These are phyloP conservation scores for Tolypocladium sp. DNA, from an alignment of 2,329 filamentous ascomycete genomes.

Conservation along the genomic window DNA sequence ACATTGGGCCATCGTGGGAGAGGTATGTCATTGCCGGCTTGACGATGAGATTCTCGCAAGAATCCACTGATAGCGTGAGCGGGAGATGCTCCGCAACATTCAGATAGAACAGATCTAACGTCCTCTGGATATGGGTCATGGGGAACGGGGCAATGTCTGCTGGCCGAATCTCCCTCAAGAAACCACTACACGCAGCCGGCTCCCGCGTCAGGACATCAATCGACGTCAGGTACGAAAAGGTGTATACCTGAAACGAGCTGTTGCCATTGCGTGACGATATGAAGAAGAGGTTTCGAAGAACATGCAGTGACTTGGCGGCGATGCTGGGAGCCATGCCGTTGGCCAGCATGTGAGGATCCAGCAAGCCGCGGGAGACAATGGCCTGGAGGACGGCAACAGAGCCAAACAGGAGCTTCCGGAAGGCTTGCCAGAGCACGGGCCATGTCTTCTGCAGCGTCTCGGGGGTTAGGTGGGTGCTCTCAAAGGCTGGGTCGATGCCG, in stretches of 20 bases:
- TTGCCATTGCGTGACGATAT: slow-evolving; percentile 67
- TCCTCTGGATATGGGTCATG: slow-evolving; percentile 46
- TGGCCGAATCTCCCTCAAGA: slow-evolving; percentile 54
- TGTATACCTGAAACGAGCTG: slow-evolving; percentile 71
- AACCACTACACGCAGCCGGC: slow-evolving; percentile 53
- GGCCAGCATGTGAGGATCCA: slow-evolving; percentile 38
- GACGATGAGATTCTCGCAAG: slow-evolving; percentile 65
- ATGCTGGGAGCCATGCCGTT: slow-evolving; percentile 47
- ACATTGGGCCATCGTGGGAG: slow-evolving; percentile 30
- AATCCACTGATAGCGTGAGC: slow-evolving; percentile 53
- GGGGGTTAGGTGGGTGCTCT: slow-evolving; percentile 51
- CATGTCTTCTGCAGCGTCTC: slow-evolving; percentile 59
- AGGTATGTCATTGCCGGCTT: slow-evolving; percentile 69
- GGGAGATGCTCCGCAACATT: slow-evolving; percentile 81
- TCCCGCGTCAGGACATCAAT: slow-evolving; percentile 75
- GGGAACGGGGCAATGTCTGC: slow-evolving; percentile 20
- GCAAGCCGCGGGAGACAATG: slow-evolving; percentile 54
- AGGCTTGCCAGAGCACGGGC: slow-evolving; percentile 63
- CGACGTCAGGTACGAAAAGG: slow-evolving; percentile 72
- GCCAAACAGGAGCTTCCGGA: slow-evolving; percentile 69
- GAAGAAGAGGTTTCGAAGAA: slow-evolving; percentile 72
- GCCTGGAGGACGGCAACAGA: slow-evolving; percentile 67
- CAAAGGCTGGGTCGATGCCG: slow-evolving; percentile 59
- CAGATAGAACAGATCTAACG: slow-evolving; percentile 79
- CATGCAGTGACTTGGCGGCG: slow-evolving; percentile 62